A percentile compares a stretch with the other conserved stretches of the same genome.
Conservation (phyloP, 139 green algal genomes). For the Tetradesmus obliquus region DNA sequence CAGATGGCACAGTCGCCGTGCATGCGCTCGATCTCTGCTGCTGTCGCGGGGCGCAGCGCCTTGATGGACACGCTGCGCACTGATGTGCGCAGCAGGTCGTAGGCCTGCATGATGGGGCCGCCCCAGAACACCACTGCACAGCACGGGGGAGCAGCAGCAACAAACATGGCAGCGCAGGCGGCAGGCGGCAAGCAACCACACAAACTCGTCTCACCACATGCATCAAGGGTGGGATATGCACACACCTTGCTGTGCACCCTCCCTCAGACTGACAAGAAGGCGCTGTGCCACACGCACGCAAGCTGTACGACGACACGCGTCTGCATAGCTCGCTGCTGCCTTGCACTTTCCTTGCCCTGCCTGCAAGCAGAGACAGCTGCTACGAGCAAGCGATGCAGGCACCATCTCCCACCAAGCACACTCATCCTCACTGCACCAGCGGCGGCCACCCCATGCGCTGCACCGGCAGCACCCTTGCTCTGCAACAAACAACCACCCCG, state of each 20-base stretch:
- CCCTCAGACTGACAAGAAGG: too few relatives aligned
- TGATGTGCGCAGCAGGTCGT: conserved; percentile 49
- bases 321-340: not conserved
- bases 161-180: not conserved
- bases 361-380: not conserved
- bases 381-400: not conserved
- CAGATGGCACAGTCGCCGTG: conserved; percentile 84
- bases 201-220: too few relatives aligned
- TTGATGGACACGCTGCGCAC: conserved; percentile 51
- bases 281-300: too few relatives aligned
- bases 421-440: too few relatives aligned
- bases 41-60: conserved; percentile 65
- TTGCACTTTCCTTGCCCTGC: not conserved
- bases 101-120: conserved; percentile 51
- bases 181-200: not conserved
- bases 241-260: too few relatives aligned
- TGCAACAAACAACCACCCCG: too few relatives aligned
- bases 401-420: too few relatives aligned
- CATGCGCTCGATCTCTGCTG: conserved; percentile 81
- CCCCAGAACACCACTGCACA: conserved; percentile 84
- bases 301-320: too few relatives aligned
- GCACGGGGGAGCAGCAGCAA: not conserved
- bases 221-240: too few relatives aligned
- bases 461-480: too few relatives aligned
- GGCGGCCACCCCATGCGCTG: too few relatives aligned